Percentiles rank a stretch among this genome's conserved stretches.
These are phyloP conservation scores for Aeminium ludgeri DNA, from an alignment of 495 filamentous ascomycete species.

Conservation along the genomic window DNA sequence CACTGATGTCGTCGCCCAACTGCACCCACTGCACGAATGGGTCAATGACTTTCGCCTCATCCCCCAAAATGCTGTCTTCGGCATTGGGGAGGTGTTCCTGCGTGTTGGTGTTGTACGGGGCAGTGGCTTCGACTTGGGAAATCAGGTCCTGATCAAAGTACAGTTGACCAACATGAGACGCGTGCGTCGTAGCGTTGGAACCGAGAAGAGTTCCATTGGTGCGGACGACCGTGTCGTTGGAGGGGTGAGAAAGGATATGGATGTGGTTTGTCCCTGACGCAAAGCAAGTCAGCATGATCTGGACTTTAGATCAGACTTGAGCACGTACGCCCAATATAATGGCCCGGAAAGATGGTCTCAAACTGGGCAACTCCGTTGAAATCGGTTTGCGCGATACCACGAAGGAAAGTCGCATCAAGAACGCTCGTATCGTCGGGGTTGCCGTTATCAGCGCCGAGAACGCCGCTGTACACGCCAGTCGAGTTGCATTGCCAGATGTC, in stretches of 20 bases:
- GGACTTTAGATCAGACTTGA: too few species aligned
- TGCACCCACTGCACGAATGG: slow-evolving; percentile 40
- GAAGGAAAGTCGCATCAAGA: too few species aligned
- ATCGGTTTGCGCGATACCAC: too few species aligned
- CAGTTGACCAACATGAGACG: slow-evolving; percentile 44
- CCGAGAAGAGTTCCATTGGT: too few species aligned
- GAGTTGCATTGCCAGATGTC: slow-evolving; percentile 45
- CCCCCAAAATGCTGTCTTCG: slow-evolving; percentile 34
- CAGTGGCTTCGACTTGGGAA: slow-evolving; percentile 34
- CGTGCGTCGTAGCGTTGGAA: too few species aligned
- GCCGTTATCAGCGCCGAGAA: too few species aligned
- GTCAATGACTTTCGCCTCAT: slow-evolving; percentile 36
- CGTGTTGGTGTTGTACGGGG: slow-evolving; percentile 40
- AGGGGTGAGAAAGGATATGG: slow-evolving; percentile 33
- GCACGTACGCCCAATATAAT: slow-evolving; percentile 43
- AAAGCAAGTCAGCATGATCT: too few species aligned
- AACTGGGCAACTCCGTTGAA: slow-evolving; percentile 39
- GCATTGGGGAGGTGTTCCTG: slow-evolving; percentile 34
- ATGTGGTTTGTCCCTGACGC: too few species aligned
- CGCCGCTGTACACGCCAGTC: slow-evolving; percentile 43
- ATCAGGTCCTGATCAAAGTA: slow-evolving; percentile 47
- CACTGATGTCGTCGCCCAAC: slow-evolving; percentile 32
- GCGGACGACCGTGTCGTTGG: slow-evolving; percentile 7
- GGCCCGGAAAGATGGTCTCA: slow-evolving; percentile 42
- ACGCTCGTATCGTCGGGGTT: too few species aligned